Evolutionary conservation across 306 rosid genomes (phyloP), one percentile per base, ranked within the genome.

Genomic region (Ceratonia siliqua): DNA sequence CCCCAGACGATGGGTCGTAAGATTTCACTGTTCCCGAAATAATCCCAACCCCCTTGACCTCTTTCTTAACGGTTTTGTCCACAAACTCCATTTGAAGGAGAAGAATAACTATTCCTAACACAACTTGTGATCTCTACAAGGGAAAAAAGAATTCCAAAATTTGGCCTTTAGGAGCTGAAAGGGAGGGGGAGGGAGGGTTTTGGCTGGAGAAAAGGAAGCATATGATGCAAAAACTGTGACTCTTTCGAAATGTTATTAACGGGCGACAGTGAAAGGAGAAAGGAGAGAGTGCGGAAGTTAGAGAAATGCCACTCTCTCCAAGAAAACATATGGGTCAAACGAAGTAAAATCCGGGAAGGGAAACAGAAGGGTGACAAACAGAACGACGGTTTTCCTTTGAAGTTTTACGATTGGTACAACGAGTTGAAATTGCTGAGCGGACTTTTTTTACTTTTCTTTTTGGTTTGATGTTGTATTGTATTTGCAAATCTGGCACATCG

Each of bases 11-110:
- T 30, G 83, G 62, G 70, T 89, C 82, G 83, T 78, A 88, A 10
- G 98, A 94, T 85, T 87, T 90, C 58, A 94, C 96, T 21, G 85
- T 81, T 78, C 98, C 98, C 20, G 82, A 56, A 63, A 81, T 30
- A 70, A 74, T 18, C 21, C 89, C 91, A 53, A 46, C 52, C 56
- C 85, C 93, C 54, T 77, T 21, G 68, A 87, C 70, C 85, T 84
- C 89, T 76, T 85, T 90, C 85, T 15, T 86, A 33, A 94, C 85
- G 36, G 74, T 70, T 83, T 73, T 87, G 5, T 97, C 99, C 63
- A 92, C 86, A 32, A 90, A 89, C 78, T 91, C 98, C 97, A 87
- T 86, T 53, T 43, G 53, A 14, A 38, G 22, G 35, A 52, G 22
- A 68, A 56, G 13, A 72, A 39, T 1, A 17, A 15, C 70, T 62